phyloP scores from a whole-genome alignment of 768 basidiomycete species.

The Phylloporus rhodoxanthus region DNA sequence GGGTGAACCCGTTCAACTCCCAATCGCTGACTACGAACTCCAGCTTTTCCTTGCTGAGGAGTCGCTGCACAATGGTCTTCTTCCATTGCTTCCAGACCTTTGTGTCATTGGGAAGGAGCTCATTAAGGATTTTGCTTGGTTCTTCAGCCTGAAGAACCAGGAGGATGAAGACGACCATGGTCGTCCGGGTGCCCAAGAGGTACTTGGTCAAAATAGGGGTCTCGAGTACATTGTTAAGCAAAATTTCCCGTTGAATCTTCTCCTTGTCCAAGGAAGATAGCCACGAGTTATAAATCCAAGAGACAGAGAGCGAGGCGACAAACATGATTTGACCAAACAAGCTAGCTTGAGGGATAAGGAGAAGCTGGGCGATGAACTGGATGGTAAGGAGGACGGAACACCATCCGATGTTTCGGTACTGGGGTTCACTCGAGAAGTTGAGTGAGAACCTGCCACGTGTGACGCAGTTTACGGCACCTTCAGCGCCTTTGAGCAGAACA shows the following conservation, averaged over 20 bases:
- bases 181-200: slow-evolving; percentile 22
- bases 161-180: slow-evolving; percentile 21
- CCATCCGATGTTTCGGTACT: slow-evolving; percentile 26
- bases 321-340: slow-evolving; percentile 36
- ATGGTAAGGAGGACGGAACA: slow-evolving; percentile 28
- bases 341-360: slow-evolving; percentile 30
- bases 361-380: slow-evolving; percentile 32
- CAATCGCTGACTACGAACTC: slow-evolving; percentile 18
- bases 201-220: slow-evolving; percentile 22
- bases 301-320: slow-evolving; percentile 28
- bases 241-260: slow-evolving; percentile 21
- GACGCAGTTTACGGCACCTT: slow-evolving; percentile 28
- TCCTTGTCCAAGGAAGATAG: slow-evolving; percentile 36
- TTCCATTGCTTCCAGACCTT: slow-evolving; percentile 28
- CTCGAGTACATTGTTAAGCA: slow-evolving; percentile 21
- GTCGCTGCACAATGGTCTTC: slow-evolving; percentile 10
- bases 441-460: slow-evolving; percentile 31
- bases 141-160: slow-evolving; percentile 20
- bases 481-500: slow-evolving; percentile 26
- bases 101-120: slow-evolving; percentile 27
- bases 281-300: slow-evolving; percentile 34
- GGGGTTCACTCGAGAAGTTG: slow-evolving; percentile 22
- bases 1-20: slow-evolving; percentile 15
- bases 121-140: slow-evolving; percentile 15
- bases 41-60: slow-evolving; percentile 18